Conservation (phyloP, 1,284 basidiomycete species). For the Mycocalia duriaeana region DNA sequence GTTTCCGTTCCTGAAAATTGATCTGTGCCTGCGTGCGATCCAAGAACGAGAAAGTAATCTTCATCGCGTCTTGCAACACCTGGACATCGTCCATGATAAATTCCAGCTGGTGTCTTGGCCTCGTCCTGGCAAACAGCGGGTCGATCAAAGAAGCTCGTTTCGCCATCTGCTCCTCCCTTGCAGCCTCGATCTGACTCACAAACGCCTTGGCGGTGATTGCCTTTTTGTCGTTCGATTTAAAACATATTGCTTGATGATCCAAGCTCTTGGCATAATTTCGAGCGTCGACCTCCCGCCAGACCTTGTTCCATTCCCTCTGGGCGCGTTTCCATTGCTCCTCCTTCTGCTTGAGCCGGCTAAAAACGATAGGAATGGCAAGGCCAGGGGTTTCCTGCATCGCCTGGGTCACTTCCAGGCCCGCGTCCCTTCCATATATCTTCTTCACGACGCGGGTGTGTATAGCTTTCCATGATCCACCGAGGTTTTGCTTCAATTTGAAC, state of each 20-base stretch:
- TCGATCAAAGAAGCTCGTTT: constrained; percentile 75
- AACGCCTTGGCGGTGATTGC: constrained; percentile 80
- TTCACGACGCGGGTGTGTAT: constrained; percentile 94
- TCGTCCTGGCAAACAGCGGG: constrained; percentile 67
- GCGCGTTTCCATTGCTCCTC: constrained; percentile 99
- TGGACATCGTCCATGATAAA: constrained; percentile 74
- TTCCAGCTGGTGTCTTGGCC: constrained; percentile 76
- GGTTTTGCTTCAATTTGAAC: constrained; percentile 89
- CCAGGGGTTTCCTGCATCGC: constrained; percentile 93
- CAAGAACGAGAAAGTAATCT: constrained; percentile 87
- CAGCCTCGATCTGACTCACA: constrained; percentile 85
- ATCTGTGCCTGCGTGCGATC: constrained; percentile 83
- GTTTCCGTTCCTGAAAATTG: constrained; percentile 66
- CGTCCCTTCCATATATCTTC: constrained; percentile 91
- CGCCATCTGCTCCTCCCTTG: constrained; percentile 82
- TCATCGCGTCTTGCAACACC: constrained; percentile 83
- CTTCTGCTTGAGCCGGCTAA: constrained; percentile 91
- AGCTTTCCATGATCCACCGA: constrained; percentile 86
- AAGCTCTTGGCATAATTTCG: constrained; percentile 90
- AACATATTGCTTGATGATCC: constrained; percentile 90
- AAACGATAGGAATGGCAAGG: constrained; percentile 88
- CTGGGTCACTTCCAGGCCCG: constrained; percentile 84
- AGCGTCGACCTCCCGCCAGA: constrained; percentile 96
- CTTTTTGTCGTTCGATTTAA: constrained; percentile 93
- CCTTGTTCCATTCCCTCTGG: constrained; percentile 98